Evolutionary conservation across 2,329 filamentous ascomycete species (phyloP).

Genomic region (Alternaria burnsii): DNA sequence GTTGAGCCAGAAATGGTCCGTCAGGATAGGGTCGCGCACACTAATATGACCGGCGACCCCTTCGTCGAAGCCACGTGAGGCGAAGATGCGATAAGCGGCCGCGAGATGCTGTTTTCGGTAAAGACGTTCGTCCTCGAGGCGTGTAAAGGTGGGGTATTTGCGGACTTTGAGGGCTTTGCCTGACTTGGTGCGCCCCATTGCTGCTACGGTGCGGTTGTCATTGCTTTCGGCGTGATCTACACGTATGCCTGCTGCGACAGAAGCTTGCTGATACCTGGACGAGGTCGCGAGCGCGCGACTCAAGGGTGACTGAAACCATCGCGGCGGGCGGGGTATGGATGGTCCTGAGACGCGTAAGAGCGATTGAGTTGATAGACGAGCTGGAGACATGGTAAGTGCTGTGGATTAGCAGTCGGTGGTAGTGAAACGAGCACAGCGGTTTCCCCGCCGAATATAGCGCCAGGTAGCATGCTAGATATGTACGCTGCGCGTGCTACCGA

Average conservation of each 20-base stretch:
- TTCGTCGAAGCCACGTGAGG: conserved; percentile 51
- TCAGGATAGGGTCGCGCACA: conserved; percentile 48
- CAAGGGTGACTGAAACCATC: neutral
- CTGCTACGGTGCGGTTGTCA: conserved; percentile 55
- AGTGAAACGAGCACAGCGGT: neutral
- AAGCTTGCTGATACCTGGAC: conserved; percentile 24
- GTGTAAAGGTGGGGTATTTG: conserved; percentile 53
- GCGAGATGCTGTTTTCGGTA: conserved; percentile 59
- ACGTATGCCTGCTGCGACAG: conserved; percentile 27
- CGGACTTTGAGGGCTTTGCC: conserved; percentile 58
- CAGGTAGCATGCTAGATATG: neutral
- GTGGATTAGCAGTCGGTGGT: conserved; percentile 1
- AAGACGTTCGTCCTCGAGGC: conserved; percentile 52
- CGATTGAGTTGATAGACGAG: neutral
- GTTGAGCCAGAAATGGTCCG: conserved; percentile 53
- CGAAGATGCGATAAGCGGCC: conserved; percentile 54
- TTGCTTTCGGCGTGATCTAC: conserved; percentile 48
- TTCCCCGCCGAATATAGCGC: conserved; percentile 9
- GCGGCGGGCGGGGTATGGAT: neutral
- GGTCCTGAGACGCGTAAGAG: neutral
- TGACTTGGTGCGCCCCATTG: conserved; percentile 57
- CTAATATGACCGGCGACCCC: conserved; percentile 58
- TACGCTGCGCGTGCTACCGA: neutral
- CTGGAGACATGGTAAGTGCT: conserved; percentile 20
- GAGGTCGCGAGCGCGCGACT: conserved; percentile 22